Evolutionary conservation across 192 early-diverging fungal genomes (phyloP).

Genomic region (Chytriomyces confervae): DNA sequence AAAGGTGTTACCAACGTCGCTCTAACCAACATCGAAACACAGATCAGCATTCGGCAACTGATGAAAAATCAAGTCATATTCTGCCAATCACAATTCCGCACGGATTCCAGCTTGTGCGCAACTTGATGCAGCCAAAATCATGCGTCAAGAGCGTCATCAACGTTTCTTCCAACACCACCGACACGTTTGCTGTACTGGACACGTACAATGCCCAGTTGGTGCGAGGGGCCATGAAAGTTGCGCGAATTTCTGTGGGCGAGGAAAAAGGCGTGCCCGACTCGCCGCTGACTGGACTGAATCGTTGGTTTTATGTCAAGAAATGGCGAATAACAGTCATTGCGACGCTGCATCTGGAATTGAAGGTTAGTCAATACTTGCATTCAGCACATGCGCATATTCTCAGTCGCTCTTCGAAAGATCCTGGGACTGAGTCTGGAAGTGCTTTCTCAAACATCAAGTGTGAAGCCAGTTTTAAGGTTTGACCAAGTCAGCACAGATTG

Average conservation of each 20-base stretch:
- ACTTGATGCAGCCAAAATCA: conserved; percentile 41
- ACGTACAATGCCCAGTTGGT: conserved; percentile 42
- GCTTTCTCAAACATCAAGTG: conserved; percentile 42
- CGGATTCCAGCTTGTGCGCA: conserved; percentile 54
- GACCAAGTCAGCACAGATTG: not conserved
- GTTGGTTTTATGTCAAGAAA: conserved; percentile 51
- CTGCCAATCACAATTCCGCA: conserved; percentile 49
- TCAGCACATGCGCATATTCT: not conserved
- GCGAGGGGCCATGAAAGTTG: conserved; percentile 33
- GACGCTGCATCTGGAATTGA: conserved; percentile 52
- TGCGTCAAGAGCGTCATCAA: conserved; percentile 50
- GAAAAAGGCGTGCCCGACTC: conserved; percentile 33
- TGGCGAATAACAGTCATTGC: conserved; percentile 49
- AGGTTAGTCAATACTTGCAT: conserved; percentile 21
- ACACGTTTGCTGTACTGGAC: conserved; percentile 52
- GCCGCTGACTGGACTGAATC: conserved; percentile 42
- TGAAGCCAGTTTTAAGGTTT: conserved; percentile 58
- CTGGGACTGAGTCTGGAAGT: conserved; percentile 49
- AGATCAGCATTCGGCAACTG: not conserved
- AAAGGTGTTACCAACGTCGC: conserved; percentile 3
- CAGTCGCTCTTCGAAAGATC: conserved; percentile 25
- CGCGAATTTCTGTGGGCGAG: conserved; percentile 31
- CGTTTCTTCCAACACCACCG: conserved; percentile 36
- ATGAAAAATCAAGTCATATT: conserved; percentile 11
- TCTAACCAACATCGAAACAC: not conserved